These are phyloP conservation scores for Rhododendron griersonianum DNA, from an alignment of 148 eudicot genomes.

Conservation along the genomic window DNA sequence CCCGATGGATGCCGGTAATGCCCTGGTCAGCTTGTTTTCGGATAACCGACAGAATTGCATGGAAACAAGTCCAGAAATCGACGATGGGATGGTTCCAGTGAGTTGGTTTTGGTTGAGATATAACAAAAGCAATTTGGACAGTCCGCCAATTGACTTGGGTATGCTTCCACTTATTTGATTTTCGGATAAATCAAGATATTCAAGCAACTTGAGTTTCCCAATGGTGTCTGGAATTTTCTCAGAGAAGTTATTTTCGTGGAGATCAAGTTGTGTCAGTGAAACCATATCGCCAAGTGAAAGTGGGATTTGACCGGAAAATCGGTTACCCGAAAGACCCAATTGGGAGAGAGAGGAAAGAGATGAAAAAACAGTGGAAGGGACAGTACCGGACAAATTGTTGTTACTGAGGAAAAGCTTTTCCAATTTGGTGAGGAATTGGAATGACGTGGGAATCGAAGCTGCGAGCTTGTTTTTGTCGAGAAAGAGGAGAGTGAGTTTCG, in stretches of 20 bases:
- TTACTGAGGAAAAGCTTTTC: conserved; percentile 36
- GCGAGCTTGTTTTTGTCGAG: conserved; percentile 50
- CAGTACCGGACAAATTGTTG: conserved; percentile 44
- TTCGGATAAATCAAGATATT: conserved; percentile 45
- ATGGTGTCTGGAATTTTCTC: conserved; percentile 47
- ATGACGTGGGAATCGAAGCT: conserved; percentile 52
- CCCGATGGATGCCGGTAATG: conserved; percentile 54
- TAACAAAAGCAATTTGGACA: conserved; percentile 30
- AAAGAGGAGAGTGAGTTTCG: conserved; percentile 34
- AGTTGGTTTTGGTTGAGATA: conserved; percentile 50
- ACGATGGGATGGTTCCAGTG: conserved; percentile 45
- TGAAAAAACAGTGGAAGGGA: conserved; percentile 35
- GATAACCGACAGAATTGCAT: conserved; percentile 35
- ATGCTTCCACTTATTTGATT: conserved; percentile 48
- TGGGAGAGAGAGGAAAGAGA: conserved; percentile 29
- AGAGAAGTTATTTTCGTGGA: conserved; percentile 45
- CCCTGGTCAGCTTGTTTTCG: conserved; percentile 44
- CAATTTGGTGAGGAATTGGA: conserved; percentile 36
- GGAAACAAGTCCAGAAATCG: conserved; percentile 46
- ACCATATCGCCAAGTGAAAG: conserved; percentile 37
- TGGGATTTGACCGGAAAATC: conserved; percentile 52
- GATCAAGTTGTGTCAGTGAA: conserved; percentile 42
- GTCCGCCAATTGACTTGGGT: conserved; percentile 56
- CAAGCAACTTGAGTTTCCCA: conserved; percentile 44
- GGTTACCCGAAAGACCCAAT: conserved; percentile 55